Evolutionary conservation across 2,329 filamentous ascomycete species (phyloP), one percentile per base, ranked within the genome.

Genomic region (Davidsoniella australis): DNA sequence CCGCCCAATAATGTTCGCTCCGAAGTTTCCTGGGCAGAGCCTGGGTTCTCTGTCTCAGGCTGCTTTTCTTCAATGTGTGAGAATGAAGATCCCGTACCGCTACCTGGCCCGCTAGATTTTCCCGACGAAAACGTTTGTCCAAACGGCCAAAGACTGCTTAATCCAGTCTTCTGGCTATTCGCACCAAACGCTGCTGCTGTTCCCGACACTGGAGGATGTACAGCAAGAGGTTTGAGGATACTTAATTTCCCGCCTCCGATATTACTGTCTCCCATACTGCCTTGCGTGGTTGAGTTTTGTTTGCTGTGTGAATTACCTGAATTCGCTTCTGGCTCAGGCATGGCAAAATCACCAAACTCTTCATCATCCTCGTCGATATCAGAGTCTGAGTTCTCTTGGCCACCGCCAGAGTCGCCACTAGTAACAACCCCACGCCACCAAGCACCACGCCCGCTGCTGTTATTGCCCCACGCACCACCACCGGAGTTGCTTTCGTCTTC

Each of bases 341-440:
- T 76, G 55, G 76, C 77, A 56, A 82, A 82, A 51, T 82, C 80
- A 12, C 78, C 79, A 63, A 82, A 75, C 57, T 80, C 78, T 54
- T 82, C 76, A 39, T 78, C 75, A 23, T 53, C 69, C 36, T 68
- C 67, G 24, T 69, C 70, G 46, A 71, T 70, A 40, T 70, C 70
- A 38, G 66, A 69, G 53, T 69, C 68, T 2, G 64, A 65, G 33
- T 66, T 66, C 41, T 66, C 69, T 12, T 59, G 61, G 50, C 68
- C 69, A 24, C 64, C 69, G 42, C 56, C 56, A 16, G 57, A 57
- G 23, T 18, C 41, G 5, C 45, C 57, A 53, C 6, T 29, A 39
- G 45, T 46, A 41, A 68, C 62, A 26, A 66, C 64, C 40, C 58
- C 63, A 53, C 69, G 64, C 70, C 69, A 73, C 69, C 69, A 73